Evolutionary conservation across 2,329 filamentous ascomycete species (phyloP), one percentile per base, ranked within the genome.

Genomic region (Trichocomaceae sp.): DNA sequence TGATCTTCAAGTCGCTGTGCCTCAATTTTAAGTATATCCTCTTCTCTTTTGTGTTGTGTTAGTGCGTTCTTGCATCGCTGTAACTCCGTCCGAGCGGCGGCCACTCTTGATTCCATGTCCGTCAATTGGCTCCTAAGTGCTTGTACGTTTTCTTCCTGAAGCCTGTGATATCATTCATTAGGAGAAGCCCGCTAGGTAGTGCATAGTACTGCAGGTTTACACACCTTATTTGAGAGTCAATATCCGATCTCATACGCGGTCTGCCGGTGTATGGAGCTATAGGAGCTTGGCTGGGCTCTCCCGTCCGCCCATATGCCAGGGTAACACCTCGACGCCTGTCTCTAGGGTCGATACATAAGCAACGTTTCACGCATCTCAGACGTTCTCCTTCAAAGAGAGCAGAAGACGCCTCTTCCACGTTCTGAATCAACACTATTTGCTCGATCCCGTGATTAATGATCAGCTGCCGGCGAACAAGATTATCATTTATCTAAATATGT

Each of bases 401-500:
- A 3, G 77, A 73, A 44, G 85, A 77, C 1, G 86, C 93, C 54
- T 88, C 80, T 1, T 77, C 70, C 26, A 87, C 77, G 29, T 85
- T 77, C 54, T 84, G 77, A 52, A 96, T 83, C 0, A 99, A 77
- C 5, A 96, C 82, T 7, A 86, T 83, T 68, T 96, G 91, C 58
- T 99, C 93, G 51, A 96, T 89, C 6, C 75, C 73, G 62, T 90
- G 81, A 58, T 85, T 86, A 67, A 97, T 93, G 64, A 99, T 86
- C 47, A 97, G 75, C 57, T 90, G 85, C 58, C 90, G 87, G 49
- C 84, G 84, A 19, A 96, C 85, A 44, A 87, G 72, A 19, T 87
- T 81, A 61, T 92, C 83, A 58, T 93, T 88, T 58, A 97, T 87
- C 70, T 90, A 29, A 20, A 10, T 26, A 22, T 12, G 12, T 23